Base-by-base conservation (phyloP, 1,139 yeast genomes). In the Magnusiomyces suaveolens region DNA sequence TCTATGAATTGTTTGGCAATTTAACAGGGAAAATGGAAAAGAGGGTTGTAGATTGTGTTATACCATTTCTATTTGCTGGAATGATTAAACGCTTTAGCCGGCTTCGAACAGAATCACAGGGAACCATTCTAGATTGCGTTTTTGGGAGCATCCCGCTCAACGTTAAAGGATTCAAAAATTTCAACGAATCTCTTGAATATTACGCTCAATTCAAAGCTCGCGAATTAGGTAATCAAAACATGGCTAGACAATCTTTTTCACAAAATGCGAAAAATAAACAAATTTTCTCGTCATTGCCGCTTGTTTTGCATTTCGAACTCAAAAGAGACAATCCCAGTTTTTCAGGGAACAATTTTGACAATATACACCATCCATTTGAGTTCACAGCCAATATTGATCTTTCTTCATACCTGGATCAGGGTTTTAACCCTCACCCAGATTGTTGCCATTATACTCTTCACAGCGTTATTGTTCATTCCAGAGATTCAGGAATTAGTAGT, bases 191-290 rank as follows among this genome's bases (percentile, higher is more conserved):
- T 0, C 92, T 92, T 68, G 79, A 81, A 55, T 88, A 89, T 67
- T 92, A 92, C 66, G 81, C 90, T 55, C 95, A 88, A 63, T 83
- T 84, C 46, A 98, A 92, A 71, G 78, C 87, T 71, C 76, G 94
- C 65, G 86, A 87, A 60, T 98, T 97, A 33, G 98, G 92, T 66
- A 92, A 92, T 68, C 94, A 89, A 70, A 94, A 92, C 68, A 92
- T 86, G 60, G 97, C 98, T 0, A 90, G 90, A 46, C 96, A 86
- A 50, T 83, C 72, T 65, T 98, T 98, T 0, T 77, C 89, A 56
- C 99, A 92, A 71, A 97, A 89, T 70, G 98, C 98, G 14, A 86
- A 86, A 64, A 92, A 92, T 70, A 98, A 98, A 61, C 97, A 92
- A 8, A 88, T 88, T 0, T 92, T 92, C 66, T 84, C 86, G 66